Conservation (phyloP, 78 protist species). For the Protostelium mycophagum region DNA sequence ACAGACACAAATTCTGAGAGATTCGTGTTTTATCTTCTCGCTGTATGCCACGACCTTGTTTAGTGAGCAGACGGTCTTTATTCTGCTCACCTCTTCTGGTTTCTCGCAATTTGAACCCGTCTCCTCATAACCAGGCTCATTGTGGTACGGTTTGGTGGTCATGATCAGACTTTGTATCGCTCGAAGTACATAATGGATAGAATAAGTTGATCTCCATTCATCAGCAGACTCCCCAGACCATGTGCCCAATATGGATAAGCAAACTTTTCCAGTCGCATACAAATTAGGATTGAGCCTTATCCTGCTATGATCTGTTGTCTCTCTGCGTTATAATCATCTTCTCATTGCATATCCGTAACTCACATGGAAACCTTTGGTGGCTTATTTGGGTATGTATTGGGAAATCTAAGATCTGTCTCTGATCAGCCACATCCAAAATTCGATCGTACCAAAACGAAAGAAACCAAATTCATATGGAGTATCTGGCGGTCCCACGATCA, state of each 20-base stretch:
- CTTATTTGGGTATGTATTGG: background rate
- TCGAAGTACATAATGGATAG: constrained; percentile 66
- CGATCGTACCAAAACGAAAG: constrained; percentile 36
- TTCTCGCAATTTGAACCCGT: background rate
- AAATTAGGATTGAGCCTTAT: constrained; percentile 87
- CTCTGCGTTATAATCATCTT: background rate
- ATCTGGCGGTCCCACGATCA: constrained; percentile 65
- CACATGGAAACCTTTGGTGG: background rate
- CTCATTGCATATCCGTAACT: background rate
- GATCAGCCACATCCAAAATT: background rate
- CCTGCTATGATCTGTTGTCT: constrained; percentile 76
- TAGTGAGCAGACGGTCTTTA: background rate
- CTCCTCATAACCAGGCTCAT: constrained; percentile 84
- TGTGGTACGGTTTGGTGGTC: constrained; percentile 71
- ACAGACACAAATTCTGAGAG: background rate
- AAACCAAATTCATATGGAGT: constrained; percentile 52
- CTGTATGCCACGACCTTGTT: background rate
- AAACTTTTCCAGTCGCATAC: constrained; percentile 47
- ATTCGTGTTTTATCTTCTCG: background rate
- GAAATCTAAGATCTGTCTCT: background rate
- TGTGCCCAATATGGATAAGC: constrained; percentile 78
- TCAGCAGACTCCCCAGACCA: constrained; percentile 81
- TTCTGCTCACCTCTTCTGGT: background rate
- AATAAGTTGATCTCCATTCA: constrained; percentile 63
- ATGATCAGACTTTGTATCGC: constrained; percentile 79